Evolutionary conservation across 148 eudicot genomes (phyloP), one percentile per base, ranked within the genome.

Genomic region (Dysphania ambrosioides): DNA sequence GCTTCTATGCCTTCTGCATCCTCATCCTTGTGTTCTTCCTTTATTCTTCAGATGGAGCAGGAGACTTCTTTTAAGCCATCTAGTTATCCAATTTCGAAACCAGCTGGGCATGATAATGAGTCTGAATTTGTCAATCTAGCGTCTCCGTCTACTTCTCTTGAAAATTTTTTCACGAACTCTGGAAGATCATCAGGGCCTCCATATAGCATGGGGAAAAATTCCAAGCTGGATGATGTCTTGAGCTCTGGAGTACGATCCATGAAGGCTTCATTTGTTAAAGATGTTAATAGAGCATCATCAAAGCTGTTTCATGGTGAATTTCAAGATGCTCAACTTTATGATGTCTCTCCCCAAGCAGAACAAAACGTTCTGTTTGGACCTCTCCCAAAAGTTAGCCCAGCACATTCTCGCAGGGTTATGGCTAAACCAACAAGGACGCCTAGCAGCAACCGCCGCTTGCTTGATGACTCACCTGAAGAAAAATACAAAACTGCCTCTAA

Each of bases 211-310:
- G 49, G 72, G 49, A 83, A 81, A 76, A 82, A 75, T 74, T 79
- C 80, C 73, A 85, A 75, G 72, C 82, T 84, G 70, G 88, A 79
- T 49, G 85, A 62, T 71, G 74, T 74, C 31, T 36, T 75, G 65
- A 72, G 78, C 74, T 79, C 85, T 70, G 64, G 72, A 67, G 72
- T 65, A 57, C 79, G 71, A 75, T 75, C 84, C 34, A 56, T 60
- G 59, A 59, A 66, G 36, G 36, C 84, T 53, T 77, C 83, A 29
- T 78, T 80, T 30, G 58, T 76, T 36, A 86, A 85, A 78, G 87
- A 83, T 65, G 78, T 85, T 64, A 79, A 78, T 68, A 82, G 78
- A 71, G 84, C 79, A 77, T 80, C 90, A 77, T 82, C 87, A 41
- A 82, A 85, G 72, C 74, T 44, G 47, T 85, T 85, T 75, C 77